Base-by-base conservation (phyloP, 495 filamentous ascomycete species). In the Arthonia radiata region DNA sequence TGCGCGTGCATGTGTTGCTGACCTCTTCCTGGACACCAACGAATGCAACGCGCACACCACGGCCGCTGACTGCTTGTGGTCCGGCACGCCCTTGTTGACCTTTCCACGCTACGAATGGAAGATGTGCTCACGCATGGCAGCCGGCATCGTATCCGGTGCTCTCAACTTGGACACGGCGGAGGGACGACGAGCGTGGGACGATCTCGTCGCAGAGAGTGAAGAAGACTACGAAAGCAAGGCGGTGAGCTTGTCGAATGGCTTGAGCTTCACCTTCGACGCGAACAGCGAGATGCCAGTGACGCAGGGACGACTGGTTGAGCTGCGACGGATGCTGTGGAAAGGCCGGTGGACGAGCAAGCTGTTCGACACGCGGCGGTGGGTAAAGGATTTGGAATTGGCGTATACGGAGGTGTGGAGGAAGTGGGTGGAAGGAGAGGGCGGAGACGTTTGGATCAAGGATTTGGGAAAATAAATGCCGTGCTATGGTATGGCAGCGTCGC, bases 1-100 rank as follows among this genome's bases (percentile, higher is more conserved):
- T 32, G 67, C 79, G 4, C 72, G 86, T 14, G 86, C 86, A 0
- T 68, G 83, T 24, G 64, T 94, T 24, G 71, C 81, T 45, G 86
- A 99, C 44, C 59, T 99, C 18, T 92, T 99, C 41, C 61, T 99
- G 13, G 86, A 99, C 47, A 99, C 86, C 0, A 80, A 86, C 3
- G 86, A 99, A 50, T 99, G 86, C 52, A 94, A 94, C 44, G 86
- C 80, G 4, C 86, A 99, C 49, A 99, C 89, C 12, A 99, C 86
- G 1, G 83, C 86, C 5, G 90, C 86, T 4, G 86, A 99, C 41
- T 71, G 94, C 5, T 56, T 94, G 13, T 99, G 86, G 86, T 82
- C 74, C 24, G 81, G 78, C 28, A 99, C 89, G 4, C 86, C 86
- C 18, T 56, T 99, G 27, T 54, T 94, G 29, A 99, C 86, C 0